phyloP scores from a whole-genome alignment of 2,329 filamentous ascomycete genomes.

The Colletotrichum filicis region DNA sequence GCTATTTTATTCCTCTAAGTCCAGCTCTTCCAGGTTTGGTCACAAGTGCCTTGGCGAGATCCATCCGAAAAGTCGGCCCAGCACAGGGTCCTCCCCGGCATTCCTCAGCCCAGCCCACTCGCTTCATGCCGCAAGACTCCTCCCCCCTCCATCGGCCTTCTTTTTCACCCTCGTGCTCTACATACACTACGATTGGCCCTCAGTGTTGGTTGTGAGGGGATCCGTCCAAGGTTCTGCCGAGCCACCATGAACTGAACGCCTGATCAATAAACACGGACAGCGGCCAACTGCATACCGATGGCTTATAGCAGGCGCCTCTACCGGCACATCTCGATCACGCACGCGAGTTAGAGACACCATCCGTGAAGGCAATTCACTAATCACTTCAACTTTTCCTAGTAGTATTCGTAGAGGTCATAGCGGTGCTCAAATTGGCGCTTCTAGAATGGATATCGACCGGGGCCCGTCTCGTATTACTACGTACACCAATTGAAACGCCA shows the following conservation, averaged over 20 bases:
- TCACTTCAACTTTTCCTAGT: neutral
- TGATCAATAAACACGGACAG: neutral
- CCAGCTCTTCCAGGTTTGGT: neutral
- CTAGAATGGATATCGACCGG: neutral
- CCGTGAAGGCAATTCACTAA: neutral
- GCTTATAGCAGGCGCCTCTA: neutral
- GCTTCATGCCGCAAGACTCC: neutral
- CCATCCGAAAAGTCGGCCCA: neutral
- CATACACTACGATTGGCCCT: neutral
- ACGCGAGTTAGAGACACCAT: neutral
- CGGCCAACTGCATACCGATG: neutral
- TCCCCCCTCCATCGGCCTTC: neutral
- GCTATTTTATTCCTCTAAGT: neutral
- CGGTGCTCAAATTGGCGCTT: too few species aligned
- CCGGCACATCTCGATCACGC: neutral
- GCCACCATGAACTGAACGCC: neutral
- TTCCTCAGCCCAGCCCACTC: constrained; percentile 5
- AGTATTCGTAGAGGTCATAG: too few species aligned
- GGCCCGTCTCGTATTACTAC: constrained; percentile 11
- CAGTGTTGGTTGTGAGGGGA: neutral
- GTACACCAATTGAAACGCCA: neutral
- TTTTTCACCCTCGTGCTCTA: neutral
- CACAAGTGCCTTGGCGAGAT: constrained; percentile 23
- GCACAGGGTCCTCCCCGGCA: constrained; percentile 13
- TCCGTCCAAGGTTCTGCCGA: constrained; percentile 6